Conservation (phyloP, 2,329 filamentous ascomycete species). For the Penicillium occitanis region DNA sequence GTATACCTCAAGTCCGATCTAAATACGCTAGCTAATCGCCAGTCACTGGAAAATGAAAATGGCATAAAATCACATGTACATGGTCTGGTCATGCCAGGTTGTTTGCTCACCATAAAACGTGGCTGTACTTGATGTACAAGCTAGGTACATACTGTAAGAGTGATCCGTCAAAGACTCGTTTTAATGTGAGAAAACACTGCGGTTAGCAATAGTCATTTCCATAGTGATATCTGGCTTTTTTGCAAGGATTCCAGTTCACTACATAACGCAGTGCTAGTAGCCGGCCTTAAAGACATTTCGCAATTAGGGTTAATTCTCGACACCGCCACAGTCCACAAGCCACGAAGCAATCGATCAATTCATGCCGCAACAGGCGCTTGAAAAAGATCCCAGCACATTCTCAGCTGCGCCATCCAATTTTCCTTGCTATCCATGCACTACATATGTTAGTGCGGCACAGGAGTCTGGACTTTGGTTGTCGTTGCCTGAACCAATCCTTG, state of each 20-base stretch:
- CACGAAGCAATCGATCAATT: not conserved
- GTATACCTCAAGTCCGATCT: no score
- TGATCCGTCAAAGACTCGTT: not conserved
- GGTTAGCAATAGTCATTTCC: not conserved
- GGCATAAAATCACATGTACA: no score
- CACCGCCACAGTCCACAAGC: not conserved
- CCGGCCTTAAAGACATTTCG: not conserved
- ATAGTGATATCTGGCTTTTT: not conserved
- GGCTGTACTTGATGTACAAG: not conserved
- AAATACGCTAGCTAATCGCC: no score
- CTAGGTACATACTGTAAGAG: not conserved
- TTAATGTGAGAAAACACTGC: not conserved
- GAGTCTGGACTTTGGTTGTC: not conserved
- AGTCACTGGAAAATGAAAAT: no score
- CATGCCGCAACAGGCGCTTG: not conserved
- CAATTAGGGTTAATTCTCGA: not conserved
- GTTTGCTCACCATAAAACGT: not conserved
- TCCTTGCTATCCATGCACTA: no score
- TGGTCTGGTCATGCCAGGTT: no score
- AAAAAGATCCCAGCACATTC: not conserved
- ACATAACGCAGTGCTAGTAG: not conserved
- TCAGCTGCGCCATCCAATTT: not conserved
- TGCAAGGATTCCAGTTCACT: not conserved
- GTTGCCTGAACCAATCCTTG: conserved; percentile 3
- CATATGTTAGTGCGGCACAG: not conserved